phyloP scores from a whole-genome alignment of 164 flowering plant genomes.

The Amborella trichopoda region DNA sequence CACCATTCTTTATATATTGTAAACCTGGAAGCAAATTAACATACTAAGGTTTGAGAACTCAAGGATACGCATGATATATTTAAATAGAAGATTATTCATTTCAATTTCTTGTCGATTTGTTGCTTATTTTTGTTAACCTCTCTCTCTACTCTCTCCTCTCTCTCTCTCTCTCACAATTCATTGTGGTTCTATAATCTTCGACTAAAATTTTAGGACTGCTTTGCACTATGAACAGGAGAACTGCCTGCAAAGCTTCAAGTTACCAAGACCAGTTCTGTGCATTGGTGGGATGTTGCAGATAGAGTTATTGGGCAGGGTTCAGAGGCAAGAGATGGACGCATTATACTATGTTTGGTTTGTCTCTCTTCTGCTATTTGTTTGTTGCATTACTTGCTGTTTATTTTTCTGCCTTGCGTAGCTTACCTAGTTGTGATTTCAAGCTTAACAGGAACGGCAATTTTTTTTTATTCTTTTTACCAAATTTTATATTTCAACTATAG shows the following conservation, averaged over 20 bases:
- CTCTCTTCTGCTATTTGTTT: neutral
- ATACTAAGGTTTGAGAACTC: too few species aligned
- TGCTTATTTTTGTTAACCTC: too few species aligned
- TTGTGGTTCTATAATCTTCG: neutral
- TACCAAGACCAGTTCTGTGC: conserved; percentile 69
- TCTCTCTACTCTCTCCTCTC: too few species aligned
- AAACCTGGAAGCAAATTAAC: too few species aligned
- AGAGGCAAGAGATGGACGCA: conserved; percentile 59
- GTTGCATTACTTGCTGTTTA: neutral
- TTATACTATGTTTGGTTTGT: conserved; percentile 67
- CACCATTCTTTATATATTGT: too few species aligned
- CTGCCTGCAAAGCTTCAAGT: conserved; percentile 54
- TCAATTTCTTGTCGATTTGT: too few species aligned
- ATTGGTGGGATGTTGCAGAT: conserved; percentile 65
- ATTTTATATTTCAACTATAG: neutral
- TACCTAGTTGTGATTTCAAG: neutral
- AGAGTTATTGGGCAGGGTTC: conserved; percentile 68
- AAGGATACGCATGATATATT: too few species aligned
- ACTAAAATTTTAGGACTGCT: too few species aligned
- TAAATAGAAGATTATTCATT: too few species aligned
- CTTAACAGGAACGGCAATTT: neutral
- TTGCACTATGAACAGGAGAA: conserved; percentile 35
- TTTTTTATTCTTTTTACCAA: neutral
- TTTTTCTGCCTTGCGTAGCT: neutral
- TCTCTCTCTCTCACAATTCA: neutral